A percentile compares a stretch with the other conserved stretches of the same genome.
Evolutionary conservation across 305 asterid species (phyloP).

Genomic region (Fraxinus ornus): DNA sequence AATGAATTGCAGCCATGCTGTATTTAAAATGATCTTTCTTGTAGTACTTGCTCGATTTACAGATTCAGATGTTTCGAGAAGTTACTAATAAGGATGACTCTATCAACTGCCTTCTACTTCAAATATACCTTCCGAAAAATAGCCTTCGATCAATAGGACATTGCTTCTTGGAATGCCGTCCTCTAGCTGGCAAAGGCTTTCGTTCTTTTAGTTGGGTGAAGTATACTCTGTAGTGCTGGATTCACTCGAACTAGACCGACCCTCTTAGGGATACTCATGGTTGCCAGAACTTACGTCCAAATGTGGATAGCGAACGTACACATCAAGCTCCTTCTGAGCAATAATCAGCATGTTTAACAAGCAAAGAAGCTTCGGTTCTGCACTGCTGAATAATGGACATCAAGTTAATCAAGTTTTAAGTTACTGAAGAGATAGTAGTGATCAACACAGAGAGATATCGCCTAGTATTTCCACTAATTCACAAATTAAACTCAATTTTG

Average conservation of each 20-base stretch:
- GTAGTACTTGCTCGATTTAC: neutral
- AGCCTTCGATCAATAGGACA: neutral
- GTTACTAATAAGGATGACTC: neutral
- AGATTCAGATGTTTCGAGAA: neutral
- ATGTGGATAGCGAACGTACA: neutral
- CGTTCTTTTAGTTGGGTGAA: neutral
- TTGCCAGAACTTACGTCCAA: neutral
- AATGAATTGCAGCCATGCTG: neutral
- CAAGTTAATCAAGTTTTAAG: neutral
- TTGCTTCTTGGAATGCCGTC: neutral
- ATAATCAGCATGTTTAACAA: neutral
- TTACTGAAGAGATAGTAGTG: neutral
- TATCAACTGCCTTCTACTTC: neutral
- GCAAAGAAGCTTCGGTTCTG: neutral
- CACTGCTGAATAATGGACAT: neutral
- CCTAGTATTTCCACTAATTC: neutral
- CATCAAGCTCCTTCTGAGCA: neutral
- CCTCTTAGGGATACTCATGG: neutral
- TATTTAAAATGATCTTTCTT: neutral
- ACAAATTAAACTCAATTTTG: neutral
- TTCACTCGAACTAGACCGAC: neutral
- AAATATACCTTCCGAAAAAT: neutral
- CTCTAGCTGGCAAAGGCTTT: neutral
- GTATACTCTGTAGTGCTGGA: neutral
- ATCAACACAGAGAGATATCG: neutral